Conservation (phyloP, 2,329 filamentous ascomycete genomes). For the Trichoderma sp. region DNA sequence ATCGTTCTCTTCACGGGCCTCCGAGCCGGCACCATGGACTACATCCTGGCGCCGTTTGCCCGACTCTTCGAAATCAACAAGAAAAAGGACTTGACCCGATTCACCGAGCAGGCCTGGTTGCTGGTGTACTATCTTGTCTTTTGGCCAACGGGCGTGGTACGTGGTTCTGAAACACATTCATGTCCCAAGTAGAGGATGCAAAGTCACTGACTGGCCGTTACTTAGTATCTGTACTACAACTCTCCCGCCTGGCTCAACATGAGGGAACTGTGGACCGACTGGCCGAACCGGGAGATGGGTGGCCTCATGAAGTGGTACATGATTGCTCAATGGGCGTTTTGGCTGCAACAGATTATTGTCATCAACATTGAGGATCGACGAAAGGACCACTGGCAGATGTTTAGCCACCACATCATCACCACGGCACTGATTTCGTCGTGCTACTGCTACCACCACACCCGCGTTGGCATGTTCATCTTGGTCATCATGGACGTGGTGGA, state of each 20-base stretch:
- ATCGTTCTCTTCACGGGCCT: constrained; percentile 84
- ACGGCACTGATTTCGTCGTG: constrained; percentile 74
- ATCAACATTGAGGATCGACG: constrained; percentile 91
- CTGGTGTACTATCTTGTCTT: constrained; percentile 78
- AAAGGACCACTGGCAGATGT: constrained; percentile 96
- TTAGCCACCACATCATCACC: constrained; percentile 90
- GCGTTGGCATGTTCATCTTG: constrained; percentile 84
- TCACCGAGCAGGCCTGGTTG: constrained; percentile 94
- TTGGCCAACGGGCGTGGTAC: constrained; percentile 80
- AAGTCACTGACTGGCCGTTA: neutral
- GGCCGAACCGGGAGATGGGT: constrained; percentile 73
- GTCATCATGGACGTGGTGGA: constrained; percentile 94
- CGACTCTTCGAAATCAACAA: constrained; percentile 69
- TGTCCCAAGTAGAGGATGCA: neutral
- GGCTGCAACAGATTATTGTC: constrained; percentile 89
- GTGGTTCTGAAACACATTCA: constrained; percentile 30
- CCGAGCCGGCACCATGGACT: constrained; percentile 82
- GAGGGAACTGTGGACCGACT: constrained; percentile 76
- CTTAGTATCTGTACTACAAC: constrained; percentile 73
- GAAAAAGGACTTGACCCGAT: constrained; percentile 73
- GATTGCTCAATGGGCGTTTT: constrained; percentile 85
- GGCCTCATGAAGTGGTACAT: constrained; percentile 85
- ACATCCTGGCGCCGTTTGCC: constrained; percentile 76
- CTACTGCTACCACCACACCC: constrained; percentile 83
- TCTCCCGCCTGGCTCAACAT: constrained; percentile 78